phyloP scores from a whole-genome alignment of 2,329 filamentous ascomycete genomes.

The Atkinsonella hypoxylon region DNA sequence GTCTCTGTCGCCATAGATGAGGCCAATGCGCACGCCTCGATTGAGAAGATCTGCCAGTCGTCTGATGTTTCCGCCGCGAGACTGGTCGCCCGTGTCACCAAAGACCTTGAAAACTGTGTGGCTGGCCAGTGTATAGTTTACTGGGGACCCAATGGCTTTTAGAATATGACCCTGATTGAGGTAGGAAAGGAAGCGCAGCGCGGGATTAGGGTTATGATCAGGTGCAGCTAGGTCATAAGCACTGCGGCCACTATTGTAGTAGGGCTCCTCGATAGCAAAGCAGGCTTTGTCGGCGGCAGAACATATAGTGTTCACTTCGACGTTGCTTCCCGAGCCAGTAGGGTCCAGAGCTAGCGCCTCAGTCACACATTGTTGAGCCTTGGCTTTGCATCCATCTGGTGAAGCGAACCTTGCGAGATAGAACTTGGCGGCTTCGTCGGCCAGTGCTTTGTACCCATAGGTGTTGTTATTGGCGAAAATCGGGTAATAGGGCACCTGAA shows the following conservation, averaged over 20 bases:
- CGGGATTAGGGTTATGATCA: constrained; percentile 47
- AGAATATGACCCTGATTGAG: constrained; percentile 49
- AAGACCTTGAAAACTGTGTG: constrained; percentile 34
- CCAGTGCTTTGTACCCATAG: constrained; percentile 49
- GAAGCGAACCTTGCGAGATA: constrained; percentile 22
- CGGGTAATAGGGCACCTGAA: constrained; percentile 47
- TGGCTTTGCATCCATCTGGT: constrained; percentile 38
- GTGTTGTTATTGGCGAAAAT: constrained; percentile 51
- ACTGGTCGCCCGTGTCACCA: constrained; percentile 43
- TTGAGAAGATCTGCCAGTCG: constrained; percentile 49
- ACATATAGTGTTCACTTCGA: constrained; percentile 34
- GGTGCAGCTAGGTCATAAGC: constrained; percentile 50
- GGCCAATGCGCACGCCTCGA: constrained; percentile 52
- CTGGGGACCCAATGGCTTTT: constrained; percentile 46
- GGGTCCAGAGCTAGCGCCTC: constrained; percentile 28
- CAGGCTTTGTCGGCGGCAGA: constrained; percentile 31
- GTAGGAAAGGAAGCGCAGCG: constrained; percentile 48
- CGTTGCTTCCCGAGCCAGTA: constrained; percentile 25
- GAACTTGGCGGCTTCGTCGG: constrained; percentile 37
- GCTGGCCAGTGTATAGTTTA: constrained; percentile 46
- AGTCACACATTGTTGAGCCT: constrained; percentile 39
- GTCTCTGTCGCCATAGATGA: constrained; percentile 58
- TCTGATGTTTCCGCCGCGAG: constrained; percentile 48
- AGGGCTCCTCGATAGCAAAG: constrained; percentile 43
- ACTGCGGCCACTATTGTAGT: constrained; percentile 43